A percentile compares a stretch with the other conserved stretches of the same genome.
Evolutionary conservation across 108 stramenopile species (phyloP).

Genomic region (Nitzschia sp.): DNA sequence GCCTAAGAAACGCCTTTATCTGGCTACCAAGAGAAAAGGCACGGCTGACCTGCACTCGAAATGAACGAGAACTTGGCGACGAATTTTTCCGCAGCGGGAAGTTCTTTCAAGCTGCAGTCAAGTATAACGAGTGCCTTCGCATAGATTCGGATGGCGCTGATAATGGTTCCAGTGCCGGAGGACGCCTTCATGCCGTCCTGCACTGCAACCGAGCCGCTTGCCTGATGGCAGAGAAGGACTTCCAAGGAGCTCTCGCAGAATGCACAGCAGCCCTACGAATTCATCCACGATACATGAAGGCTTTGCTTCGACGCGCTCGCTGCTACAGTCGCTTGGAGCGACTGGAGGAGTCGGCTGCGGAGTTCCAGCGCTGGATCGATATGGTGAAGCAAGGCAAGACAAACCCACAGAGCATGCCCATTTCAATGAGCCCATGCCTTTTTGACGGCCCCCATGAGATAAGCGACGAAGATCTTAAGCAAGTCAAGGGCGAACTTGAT

Average conservation of each 20-base stretch:
- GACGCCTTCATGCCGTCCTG: conserved; percentile 82
- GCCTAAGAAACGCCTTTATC: conserved; percentile 4
- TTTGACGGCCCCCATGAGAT: conserved; percentile 78
- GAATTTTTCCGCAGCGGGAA: conserved; percentile 61
- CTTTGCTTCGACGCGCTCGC: conserved; percentile 79
- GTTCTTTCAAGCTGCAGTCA: conserved; percentile 61
- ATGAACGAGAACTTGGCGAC: conserved; percentile 56
- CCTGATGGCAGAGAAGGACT: conserved; percentile 76
- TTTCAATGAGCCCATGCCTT: conserved; percentile 49
- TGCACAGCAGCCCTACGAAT: conserved; percentile 85
- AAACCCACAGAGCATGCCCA: conserved; percentile 19
- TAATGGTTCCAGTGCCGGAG: conserved; percentile 53
- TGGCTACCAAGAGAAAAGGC: conserved; percentile 32
- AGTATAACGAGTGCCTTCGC: conserved; percentile 64
- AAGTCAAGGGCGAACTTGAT: conserved; percentile 64
- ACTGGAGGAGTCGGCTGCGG: conserved; percentile 65
- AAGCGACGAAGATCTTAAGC: conserved; percentile 44
- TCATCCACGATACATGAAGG: conserved; percentile 88
- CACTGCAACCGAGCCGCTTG: conserved; percentile 92
- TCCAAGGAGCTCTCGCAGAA: conserved; percentile 74
- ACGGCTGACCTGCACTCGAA: conserved; percentile 28
- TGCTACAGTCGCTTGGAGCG: conserved; percentile 70
- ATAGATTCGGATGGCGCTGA: conserved; percentile 59
- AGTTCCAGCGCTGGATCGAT: conserved; percentile 74
- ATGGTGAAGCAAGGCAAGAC: conserved; percentile 62